Conservation (phyloP, 257 asterid genomes). For the Solanum commersonii region DNA sequence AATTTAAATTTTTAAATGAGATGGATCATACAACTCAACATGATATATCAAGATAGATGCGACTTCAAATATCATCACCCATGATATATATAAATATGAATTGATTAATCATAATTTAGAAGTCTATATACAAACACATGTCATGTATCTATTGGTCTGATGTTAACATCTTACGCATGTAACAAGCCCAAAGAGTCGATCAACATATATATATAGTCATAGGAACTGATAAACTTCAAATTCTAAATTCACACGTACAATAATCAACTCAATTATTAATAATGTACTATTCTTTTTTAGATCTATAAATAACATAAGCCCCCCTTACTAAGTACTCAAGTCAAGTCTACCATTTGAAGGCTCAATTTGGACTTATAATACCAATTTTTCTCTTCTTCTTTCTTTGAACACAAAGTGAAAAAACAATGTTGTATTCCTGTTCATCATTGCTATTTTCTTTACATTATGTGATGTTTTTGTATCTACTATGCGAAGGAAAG, state of each 20-base stretch:
- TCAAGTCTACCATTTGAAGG: background rate
- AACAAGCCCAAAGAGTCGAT: background rate
- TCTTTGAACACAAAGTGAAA: background rate
- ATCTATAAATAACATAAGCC: background rate
- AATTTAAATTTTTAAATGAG: too few species aligned
- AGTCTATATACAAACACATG: background rate
- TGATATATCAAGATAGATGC: background rate
- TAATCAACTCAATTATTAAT: background rate
- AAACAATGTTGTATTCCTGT: background rate
- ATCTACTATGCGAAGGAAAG: constrained; percentile 2
- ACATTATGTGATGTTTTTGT: background rate
- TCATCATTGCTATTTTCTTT: background rate
- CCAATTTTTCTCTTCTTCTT: background rate
- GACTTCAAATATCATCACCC: background rate
- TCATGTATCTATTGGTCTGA: background rate
- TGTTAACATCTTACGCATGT: background rate
- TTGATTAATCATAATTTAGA: background rate
- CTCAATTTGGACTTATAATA: background rate
- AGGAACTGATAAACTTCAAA: background rate
- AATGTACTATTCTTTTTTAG: background rate
- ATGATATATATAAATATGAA: background rate
- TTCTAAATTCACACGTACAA: background rate
- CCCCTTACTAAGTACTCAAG: background rate
- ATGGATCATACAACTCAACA: too few species aligned
- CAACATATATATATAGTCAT: background rate